Evolutionary conservation across 305 asterid genomes (phyloP), one percentile per base, ranked within the genome.

Genomic region (Fraxinus angustifolia): DNA sequence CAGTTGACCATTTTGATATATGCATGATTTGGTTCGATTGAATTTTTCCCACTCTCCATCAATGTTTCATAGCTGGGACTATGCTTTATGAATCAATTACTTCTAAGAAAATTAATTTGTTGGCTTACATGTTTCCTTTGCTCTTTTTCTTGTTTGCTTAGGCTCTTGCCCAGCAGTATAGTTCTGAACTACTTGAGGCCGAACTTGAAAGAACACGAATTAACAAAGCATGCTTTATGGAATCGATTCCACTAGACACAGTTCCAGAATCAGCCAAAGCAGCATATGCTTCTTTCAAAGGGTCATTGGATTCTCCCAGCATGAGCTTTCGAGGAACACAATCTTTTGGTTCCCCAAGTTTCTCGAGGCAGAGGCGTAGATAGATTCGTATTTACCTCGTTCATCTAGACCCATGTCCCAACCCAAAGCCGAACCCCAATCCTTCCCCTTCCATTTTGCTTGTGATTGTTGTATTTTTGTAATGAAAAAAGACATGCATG

Each of bases 111-210:
- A 68, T 68, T 30, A 31, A 5, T 36, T 68, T 11, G 19, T 68
- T 68, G 40, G 75, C 40, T 68, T 28, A 68, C 75, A 68, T 31
- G 40, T 28, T 68, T 68, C 19, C 19, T 33, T 68, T 31, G 74
- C 75, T 70, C 40, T 2, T 82, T 68, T 79, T 12, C 62, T 75
- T 76, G 70, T 82, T 77, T 34, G 65, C 74, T 40, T 78, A 95
- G 99, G 97, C 95, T 84, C 97, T 96, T 38, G 98, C 98, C 80
- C 99, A 94, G 89, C 99, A 96, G 84, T 96, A 83, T 87, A 93
- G 97, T 74, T 82, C 97, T 8, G 99, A 96, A 84, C 88, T 94
- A 76, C 98, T 94, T 76, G 97, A 96, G 82, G 80, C 89, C 0
- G 99, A 96, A 88, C 97, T 96, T 1, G 99, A 96, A 84, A 90